A percentile compares a stretch with the other conserved stretches of the same genome.
phyloP scores from a whole-genome alignment of 768 basidiomycete genomes.

The Tulasnella sp. region DNA sequence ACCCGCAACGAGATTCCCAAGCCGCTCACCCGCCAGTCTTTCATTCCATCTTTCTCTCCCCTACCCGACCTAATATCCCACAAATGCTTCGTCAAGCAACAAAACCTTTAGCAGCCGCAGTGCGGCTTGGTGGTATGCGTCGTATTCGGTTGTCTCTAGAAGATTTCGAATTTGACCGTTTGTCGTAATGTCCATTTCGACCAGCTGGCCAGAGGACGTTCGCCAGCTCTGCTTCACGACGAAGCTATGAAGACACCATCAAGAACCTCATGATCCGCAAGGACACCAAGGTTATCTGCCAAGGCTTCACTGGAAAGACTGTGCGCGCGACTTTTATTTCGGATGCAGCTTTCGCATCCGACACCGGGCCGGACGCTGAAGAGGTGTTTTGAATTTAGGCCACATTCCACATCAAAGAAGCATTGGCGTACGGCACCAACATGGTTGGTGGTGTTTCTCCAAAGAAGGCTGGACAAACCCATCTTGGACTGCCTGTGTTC shows the following conservation, averaged over 20 bases:
- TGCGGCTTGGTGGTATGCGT: slow-evolving; percentile 24
- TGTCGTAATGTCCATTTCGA: slow-evolving; percentile 12
- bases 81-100: slow-evolving; percentile 24
- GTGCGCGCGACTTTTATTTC: slow-evolving; percentile 44
- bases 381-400: slow-evolving; percentile 47
- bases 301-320: slow-evolving; percentile 93
- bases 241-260: slow-evolving; percentile 83
- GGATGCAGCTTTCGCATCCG: slow-evolving; percentile 4
- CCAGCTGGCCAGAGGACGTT: slow-evolving; percentile 58
- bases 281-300: slow-evolving; percentile 90
- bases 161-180: slow-evolving; percentile 11
- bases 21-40: slow-evolving; percentile 10
- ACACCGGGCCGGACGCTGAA: not conserved
- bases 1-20: slow-evolving; percentile 11
- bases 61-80: not conserved
- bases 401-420: slow-evolving; percentile 94
- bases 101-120: slow-evolving; percentile 25
- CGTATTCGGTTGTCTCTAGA: not conserved
- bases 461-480: slow-evolving; percentile 92
- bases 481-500: slow-evolving; percentile 93
- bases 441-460: slow-evolving; percentile 98
- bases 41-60: slow-evolving; percentile 17
- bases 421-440: slow-evolving; percentile 89
- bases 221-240: slow-evolving; percentile 68
- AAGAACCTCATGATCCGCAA: slow-evolving; percentile 88